phyloP scores from a whole-genome alignment of 495 filamentous ascomycete species.

The Podospora conica region DNA sequence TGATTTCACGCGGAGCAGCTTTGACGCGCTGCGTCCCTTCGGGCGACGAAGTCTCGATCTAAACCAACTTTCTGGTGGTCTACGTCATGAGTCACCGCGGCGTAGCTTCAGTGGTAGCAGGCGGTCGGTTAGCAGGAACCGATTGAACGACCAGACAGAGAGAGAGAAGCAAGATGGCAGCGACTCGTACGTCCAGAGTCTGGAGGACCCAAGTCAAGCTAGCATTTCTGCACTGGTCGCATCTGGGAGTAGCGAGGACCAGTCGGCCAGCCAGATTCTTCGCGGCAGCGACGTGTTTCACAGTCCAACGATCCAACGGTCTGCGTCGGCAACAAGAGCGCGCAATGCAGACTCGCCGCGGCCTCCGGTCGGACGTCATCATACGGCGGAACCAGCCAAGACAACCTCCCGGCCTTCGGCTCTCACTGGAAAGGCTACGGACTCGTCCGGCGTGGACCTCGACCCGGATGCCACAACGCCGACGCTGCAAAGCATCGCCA shows the following conservation, averaged over 20 bases:
- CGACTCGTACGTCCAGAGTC: constrained; percentile 70
- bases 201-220: constrained; percentile 54
- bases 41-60: constrained; percentile 48
- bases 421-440: constrained; percentile 33
- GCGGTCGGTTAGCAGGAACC: constrained; percentile 40
- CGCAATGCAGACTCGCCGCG: constrained; percentile 6
- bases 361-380: constrained; percentile 3
- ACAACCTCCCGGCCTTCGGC: constrained; percentile 20
- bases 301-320: constrained; percentile 62
- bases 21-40: constrained; percentile 38
- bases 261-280: constrained; percentile 86
- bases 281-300: constrained; percentile 82
- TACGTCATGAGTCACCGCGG: constrained; percentile 34
- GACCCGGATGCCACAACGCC: constrained; percentile 41
- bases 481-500: constrained; percentile 64
- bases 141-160: constrained; percentile 32
- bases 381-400: constrained; percentile 14
- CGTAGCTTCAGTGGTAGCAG: constrained; percentile 55
- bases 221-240: constrained; percentile 59
- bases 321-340: constrained; percentile 33
- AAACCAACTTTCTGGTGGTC: constrained; percentile 29
- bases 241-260: constrained; percentile 70
- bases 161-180: constrained; percentile 59
- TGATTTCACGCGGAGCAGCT: constrained; percentile 38
- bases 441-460: constrained; percentile 24